Conservation (phyloP, 177 flowering plant genomes). For the Tripterygium wilfordii region DNA sequence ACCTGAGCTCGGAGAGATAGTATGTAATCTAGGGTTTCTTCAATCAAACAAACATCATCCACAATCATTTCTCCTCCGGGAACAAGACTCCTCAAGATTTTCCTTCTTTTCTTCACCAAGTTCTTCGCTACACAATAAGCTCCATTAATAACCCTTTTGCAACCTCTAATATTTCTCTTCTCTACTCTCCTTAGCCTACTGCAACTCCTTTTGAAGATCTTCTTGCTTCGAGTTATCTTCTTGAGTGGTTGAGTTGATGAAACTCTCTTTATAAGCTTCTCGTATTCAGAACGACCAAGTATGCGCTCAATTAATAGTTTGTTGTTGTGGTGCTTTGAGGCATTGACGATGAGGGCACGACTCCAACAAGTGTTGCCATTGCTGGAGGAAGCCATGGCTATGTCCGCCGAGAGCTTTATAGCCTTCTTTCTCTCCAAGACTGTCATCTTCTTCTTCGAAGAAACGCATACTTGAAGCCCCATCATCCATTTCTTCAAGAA, state of each 20-base stretch:
- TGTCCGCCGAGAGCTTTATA: conserved; percentile 67
- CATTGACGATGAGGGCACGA: conserved; percentile 49
- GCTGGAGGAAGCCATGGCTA: conserved; percentile 69
- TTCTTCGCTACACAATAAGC: conserved; percentile 40
- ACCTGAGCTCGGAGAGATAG: conserved; percentile 52
- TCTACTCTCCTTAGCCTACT: conserved; percentile 10
- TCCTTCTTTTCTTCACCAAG: conserved; percentile 52
- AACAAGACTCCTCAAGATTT: conserved; percentile 47
- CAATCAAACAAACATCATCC: conserved; percentile 35
- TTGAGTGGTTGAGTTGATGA: conserved; percentile 1
- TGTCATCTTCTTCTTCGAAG: conserved; percentile 31
- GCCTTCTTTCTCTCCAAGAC: conserved; percentile 51
- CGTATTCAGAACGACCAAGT: conserved; percentile 9
- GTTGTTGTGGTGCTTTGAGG: conserved; percentile 20
- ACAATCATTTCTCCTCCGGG: conserved; percentile 73
- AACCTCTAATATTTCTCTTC: conserved; percentile 4
- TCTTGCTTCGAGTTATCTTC: conserved; percentile 32
- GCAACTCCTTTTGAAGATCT: conserved; percentile 38
- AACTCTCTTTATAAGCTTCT: conserved; percentile 6
- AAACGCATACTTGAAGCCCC: conserved; percentile 43
- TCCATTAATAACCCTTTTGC: background rate
- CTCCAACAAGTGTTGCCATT: conserved; percentile 60
- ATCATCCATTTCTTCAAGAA: conserved; percentile 62
- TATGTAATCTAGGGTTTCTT: conserved; percentile 68
- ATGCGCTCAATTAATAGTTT: conserved; percentile 24